These are phyloP conservation scores for Annulohypoxylon moriforme DNA, from an alignment of 495 filamentous ascomycete species.

Conservation along the genomic window DNA sequence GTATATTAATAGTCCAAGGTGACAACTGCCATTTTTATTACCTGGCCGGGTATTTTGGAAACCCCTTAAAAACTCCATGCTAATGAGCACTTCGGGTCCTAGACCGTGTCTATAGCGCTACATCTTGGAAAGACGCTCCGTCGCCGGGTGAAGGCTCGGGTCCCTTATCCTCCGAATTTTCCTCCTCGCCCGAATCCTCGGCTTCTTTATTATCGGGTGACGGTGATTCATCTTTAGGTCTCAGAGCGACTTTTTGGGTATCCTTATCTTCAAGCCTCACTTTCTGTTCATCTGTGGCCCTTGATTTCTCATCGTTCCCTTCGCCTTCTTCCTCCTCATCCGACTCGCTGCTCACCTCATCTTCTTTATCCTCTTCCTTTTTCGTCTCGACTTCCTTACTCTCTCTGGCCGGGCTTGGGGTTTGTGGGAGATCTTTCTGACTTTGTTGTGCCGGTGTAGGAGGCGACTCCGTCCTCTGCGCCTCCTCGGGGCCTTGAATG, in stretches of 20 bases:
- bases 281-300: constrained; percentile 65
- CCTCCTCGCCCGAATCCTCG: constrained; percentile 48
- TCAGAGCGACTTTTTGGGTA: constrained; percentile 58
- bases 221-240: constrained; percentile 43
- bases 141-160: constrained; percentile 56
- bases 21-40: constrained; percentile 26
- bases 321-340: constrained; percentile 39
- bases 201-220: constrained; percentile 38
- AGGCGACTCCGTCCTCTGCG: constrained; percentile 41
- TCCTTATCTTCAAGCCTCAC: constrained; percentile 65
- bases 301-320: constrained; percentile 48
- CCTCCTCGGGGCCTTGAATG: constrained; percentile 46
- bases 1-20: constrained; percentile 26
- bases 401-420: constrained; percentile 36
- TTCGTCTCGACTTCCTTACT: constrained; percentile 43
- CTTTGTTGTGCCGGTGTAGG: constrained; percentile 36
- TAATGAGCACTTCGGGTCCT: constrained; percentile 3
- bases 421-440: constrained; percentile 53
- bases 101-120: constrained; percentile 56
- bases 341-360: constrained; percentile 30
- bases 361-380: constrained; percentile 46
- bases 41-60: constrained; percentile 29
- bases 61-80: constrained; percentile 35
- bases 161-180: constrained; percentile 51
- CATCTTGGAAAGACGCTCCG: constrained; percentile 65